phyloP scores from a whole-genome alignment of 2,329 filamentous ascomycete genomes.

The Phaeosphaeriaceae sp. region DNA sequence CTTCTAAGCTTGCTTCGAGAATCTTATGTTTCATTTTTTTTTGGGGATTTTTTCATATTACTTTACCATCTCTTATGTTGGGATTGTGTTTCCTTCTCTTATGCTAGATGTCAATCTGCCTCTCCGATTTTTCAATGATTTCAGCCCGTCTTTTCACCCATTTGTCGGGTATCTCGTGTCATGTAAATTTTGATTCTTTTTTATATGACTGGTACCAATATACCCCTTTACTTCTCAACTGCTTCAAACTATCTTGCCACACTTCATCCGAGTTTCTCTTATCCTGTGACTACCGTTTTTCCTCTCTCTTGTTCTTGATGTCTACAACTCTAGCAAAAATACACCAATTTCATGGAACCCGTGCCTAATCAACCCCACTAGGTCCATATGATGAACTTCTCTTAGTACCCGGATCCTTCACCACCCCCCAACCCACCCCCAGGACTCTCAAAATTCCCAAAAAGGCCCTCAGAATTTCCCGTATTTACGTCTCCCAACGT shows the following conservation, averaged over 20 bases:
- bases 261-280: no score
- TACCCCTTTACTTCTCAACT: background rate
- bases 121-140: no score
- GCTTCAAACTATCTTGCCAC: background rate
- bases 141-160: no score
- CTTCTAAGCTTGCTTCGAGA: no score
- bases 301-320: background rate
- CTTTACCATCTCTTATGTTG: no score
- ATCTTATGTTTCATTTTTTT: no score
- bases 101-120: no score
- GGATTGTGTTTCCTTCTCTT: no score
- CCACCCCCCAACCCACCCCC: conserved; percentile 22
- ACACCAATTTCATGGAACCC: no score
- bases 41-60: no score
- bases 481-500: conserved; percentile 44
- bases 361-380: conserved; percentile 8
- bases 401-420: conserved; percentile 40
- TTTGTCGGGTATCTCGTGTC: no score
- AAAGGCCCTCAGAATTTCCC: conserved; percentile 36
- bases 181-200: background rate
- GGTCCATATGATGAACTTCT: conserved; percentile 44
- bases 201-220: background rate
- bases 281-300: background rate
- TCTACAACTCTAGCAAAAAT: background rate
- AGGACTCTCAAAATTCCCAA: conserved; percentile 27